Evolutionary conservation across 1,139 yeast species (phyloP).

Genomic region (Lodderomyces metapsilosis): DNA sequence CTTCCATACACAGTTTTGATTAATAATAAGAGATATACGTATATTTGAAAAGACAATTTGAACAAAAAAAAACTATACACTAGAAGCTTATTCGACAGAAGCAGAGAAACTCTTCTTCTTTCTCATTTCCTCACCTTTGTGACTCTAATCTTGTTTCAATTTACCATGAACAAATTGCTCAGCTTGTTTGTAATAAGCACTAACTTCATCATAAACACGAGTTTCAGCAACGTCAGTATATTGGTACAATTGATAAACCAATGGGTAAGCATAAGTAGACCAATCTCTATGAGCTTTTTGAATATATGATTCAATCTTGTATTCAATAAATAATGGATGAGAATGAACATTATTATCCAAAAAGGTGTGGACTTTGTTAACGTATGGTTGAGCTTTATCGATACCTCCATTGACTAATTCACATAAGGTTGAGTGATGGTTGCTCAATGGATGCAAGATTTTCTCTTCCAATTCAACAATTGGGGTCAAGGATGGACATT

Average conservation of each 20-base stretch:
- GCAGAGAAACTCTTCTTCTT: slow-evolving; percentile 1
- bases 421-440: slow-evolving; percentile 28
- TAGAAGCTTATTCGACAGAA: background rate
- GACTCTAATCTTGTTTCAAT: slow-evolving; percentile 14
- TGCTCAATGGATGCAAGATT: slow-evolving; percentile 43
- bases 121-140: background rate
- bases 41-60: background rate
- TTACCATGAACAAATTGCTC: slow-evolving; percentile 10
- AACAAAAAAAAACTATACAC: background rate
- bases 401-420: slow-evolving; percentile 32
- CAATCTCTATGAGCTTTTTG: slow-evolving; percentile 18
- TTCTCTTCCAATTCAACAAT: slow-evolving; percentile 26
- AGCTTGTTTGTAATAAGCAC: slow-evolving; percentile 12
- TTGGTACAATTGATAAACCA: slow-evolving; percentile 25
- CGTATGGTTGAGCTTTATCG: slow-evolving; percentile 32
- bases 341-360: slow-evolving; percentile 39
- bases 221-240: slow-evolving; percentile 27
- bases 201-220: slow-evolving; percentile 20
- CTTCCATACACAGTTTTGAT: background rate
- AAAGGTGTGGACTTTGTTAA: slow-evolving; percentile 24
- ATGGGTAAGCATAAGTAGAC: slow-evolving; percentile 24
- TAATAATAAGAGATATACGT: background rate
- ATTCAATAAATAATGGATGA: slow-evolving; percentile 34
- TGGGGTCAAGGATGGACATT: slow-evolving; percentile 38
- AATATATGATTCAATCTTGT: slow-evolving; percentile 32